Base-by-base conservation (phyloP, 2,329 filamentous ascomycete species). In the Cryphonectria japonica region DNA sequence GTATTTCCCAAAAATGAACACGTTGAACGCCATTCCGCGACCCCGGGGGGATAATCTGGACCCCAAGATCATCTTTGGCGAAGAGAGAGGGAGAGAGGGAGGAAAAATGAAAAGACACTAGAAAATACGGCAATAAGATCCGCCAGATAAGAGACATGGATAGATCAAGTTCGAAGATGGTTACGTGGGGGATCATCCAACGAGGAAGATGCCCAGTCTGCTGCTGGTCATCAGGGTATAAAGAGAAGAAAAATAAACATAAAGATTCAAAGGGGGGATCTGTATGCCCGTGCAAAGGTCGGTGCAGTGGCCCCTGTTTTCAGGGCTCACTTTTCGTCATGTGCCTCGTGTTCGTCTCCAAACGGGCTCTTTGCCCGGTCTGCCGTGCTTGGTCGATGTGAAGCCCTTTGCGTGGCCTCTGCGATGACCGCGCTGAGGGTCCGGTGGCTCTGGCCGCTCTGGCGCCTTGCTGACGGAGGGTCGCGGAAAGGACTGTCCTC, bases 401-500 rank as follows among this genome's bases (percentile, higher is more conserved):
- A 82, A 41, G 77, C 82, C 74, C 78, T 79, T 73, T 77, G 81
- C 72, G 82, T 81, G 2, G 86, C 83, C 72, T 88, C 86, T 75
- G 89, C 86, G 32, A 86, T 86, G 39, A 90, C 85, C 6, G 86
- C 85, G 70, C 86, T 86, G 16, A 91, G 80, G 61, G 82, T 86
- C 16, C 81, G 82, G 16, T 80, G 82, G 73, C 82, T 85, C 13
- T 81, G 82, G 16, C 80, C 82, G 74, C 82, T 86, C 71, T 80
- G 81, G 75, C 68, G 70, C 67, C 69, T 69, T 41, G 75, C 74
- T 67, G 75, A 75, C 67, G 86, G 84, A 1, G 87, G 88, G 73
- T 90, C 89, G 9, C 85, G 84, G 77, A 91, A 91, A 0, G 89
- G 88, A 0, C 88, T 85, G 75, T 88, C 84, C 71, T 88, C 85